These are phyloP conservation scores for Ceratorhiza oryzae-sativae DNA, from an alignment of 1,284 basidiomycete species.

Conservation along the genomic window DNA sequence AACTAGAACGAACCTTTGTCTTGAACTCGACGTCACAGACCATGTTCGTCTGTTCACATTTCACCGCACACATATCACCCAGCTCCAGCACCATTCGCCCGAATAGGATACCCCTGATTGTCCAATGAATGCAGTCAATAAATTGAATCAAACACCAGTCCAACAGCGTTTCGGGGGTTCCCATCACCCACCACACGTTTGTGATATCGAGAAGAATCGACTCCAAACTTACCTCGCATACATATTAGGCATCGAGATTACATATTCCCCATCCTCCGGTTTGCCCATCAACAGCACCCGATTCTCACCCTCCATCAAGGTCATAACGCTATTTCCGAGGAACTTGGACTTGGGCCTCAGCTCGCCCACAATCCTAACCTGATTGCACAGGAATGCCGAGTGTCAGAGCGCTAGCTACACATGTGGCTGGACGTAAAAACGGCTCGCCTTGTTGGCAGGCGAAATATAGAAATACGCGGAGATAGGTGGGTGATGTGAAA, in stretches of 20 bases:
- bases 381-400: not conserved
- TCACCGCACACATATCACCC: slow-evolving; percentile 88
- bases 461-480: slow-evolving; percentile 98
- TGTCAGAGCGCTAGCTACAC: not conserved
- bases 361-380: slow-evolving; percentile 82
- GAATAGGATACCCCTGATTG: slow-evolving; percentile 92
- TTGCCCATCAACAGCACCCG: slow-evolving; percentile 80
- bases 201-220: slow-evolving; percentile 6
- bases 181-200: not conserved
- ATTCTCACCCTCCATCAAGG: slow-evolving; percentile 96
- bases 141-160: not conserved
- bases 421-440: not conserved
- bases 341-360: slow-evolving; percentile 96
- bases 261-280: slow-evolving; percentile 87
- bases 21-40: slow-evolving; percentile 94
- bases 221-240: slow-evolving; percentile 40
- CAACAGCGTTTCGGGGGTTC: not conserved
- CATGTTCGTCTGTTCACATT: slow-evolving; percentile 79
- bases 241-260: slow-evolving; percentile 96
- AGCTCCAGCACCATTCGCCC: slow-evolving; percentile 98
- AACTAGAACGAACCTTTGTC: slow-evolving; percentile 73
- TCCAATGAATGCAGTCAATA: slow-evolving; percentile 11
- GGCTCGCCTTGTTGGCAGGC: slow-evolving; percentile 79
- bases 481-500: slow-evolving; percentile 93
- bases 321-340: slow-evolving; percentile 94